Evolutionary conservation across 495 filamentous ascomycete genomes (phyloP), one percentile per base, ranked within the genome.

Genomic region (Annulohypoxylon bovei): DNA sequence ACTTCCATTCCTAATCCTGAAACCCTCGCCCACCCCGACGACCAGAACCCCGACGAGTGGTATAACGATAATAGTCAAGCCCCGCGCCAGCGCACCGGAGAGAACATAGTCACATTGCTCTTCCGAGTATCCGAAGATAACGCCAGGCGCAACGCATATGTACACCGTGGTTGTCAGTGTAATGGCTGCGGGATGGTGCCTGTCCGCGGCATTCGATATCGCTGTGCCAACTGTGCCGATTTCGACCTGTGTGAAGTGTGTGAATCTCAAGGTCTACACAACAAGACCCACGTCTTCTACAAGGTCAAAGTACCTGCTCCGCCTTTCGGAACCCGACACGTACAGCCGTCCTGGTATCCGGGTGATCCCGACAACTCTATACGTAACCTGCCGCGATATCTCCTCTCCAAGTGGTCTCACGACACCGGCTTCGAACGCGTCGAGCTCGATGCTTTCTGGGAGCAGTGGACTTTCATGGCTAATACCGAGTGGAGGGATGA

Each of bases 251-350:
- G 92, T 79, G 92, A 96, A 77, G 89, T 87, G 7, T 98, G 94
- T 76, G 94, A 98, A 79, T 88, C 91, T 4, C 88, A 92, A 76
- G 88, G 91, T 56, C 82, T 93, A 0, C 96, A 99, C 76, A 88
- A 86, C 66, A 97, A 95, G 79, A 97, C 94, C 0, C 95, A 99
- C 81, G 82, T 99, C 44, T 97, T 99, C 83, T 97, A 95, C 83
- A 98, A 98, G 78, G 90, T 85, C 75, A 79, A 78, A 55, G 71
- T 85, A 23, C 83, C 83, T 11, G 81, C 81, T 42, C 82, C 83
- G 1, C 76, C 82, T 11, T 78, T 84, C 20, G 81, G 80, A 54
- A 78, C 80, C 39, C 77, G 82, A 53, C 88, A 93, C 75, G 88
- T 89, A 11, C 89, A 92, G 69, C 90, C 92, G 3, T 88, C 93